Evolutionary conservation across 2,329 filamentous ascomycete genomes (phyloP), one percentile per base, ranked within the genome.

Genomic region (Diaporthe destruens): DNA sequence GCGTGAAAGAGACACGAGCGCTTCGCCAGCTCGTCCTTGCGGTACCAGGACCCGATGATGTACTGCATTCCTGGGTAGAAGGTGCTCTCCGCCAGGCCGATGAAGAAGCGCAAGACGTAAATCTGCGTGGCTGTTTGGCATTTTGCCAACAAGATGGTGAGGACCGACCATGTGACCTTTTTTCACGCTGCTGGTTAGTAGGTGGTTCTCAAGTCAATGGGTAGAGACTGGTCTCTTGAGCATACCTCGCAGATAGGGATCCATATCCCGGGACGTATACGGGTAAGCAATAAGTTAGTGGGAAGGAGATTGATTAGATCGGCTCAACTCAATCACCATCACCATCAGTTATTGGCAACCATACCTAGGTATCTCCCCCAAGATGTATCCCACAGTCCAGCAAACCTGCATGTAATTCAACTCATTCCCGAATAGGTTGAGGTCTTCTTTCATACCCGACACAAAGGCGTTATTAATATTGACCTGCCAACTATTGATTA

Each of bases 1-100:
- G 87, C 83, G 69, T 85, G 82, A 75, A 86, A 85, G 42, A 86
- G 82, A 69, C 83, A 84, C 0, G 83, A 81, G 6, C 88, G 84
- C 75, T 89, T 90, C 69, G 86, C 89, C 0, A 86, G 81, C 74
- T 86, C 84, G 77, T 83, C 74, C 75, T 82, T 77, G 25, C 79
- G 78, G 72, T 86, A 86, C 84, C 84, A 86, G 0, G 80, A 83
- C 3, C 84, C 83, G 29, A 86, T 82, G n/a, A 85, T 77, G 68
- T 83, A 85, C 70, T 83, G 81, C 72, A 83, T 81, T 3, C 82
- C 82, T 0, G 82, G 82, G 53, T 84, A 84, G 72, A 82, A 83
- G 3, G 79, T 78, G 14, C 79, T 80, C 75, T 84, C 82, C n/a
- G 80, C 81, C 7, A 85, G 77, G 1, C 84, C 84, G 56, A 85